Base-by-base conservation (phyloP, 2,329 filamentous ascomycete species). In the Fusarium sp. region DNA sequence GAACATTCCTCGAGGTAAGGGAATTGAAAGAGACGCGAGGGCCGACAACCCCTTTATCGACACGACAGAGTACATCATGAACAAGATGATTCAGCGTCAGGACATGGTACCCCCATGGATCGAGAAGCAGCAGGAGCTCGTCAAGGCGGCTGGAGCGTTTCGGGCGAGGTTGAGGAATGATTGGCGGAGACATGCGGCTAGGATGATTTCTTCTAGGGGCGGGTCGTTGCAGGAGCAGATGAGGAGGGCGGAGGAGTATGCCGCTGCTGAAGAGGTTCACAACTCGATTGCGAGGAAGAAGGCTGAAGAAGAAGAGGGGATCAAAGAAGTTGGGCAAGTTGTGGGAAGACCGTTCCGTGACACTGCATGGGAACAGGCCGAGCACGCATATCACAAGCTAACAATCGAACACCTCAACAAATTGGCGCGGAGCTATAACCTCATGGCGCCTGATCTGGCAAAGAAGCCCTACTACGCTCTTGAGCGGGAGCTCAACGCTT, bases 21-120 rank as follows among this genome's bases (percentile, higher is more conserved):
- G 91, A 7, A 87, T 96, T n/a, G 90, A 95, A 80, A 85, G 92
- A n/a, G 95, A 98, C 75, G 85, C 93, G 59, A 91, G 94, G 73
- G 93, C 94, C 1, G 92, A 92, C 75, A 97, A 93, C 75, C 95
- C 96, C 0, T 98, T 97, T 78, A 90, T 98, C 66, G 94, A 98
- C 79, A 98, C 96, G 0, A 98, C 96, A 0, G 96, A 98, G 82
- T 98, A 98, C 81, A 94, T 98, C 77, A 93, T 98, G 92, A 98
- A 99, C 84, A 96, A 97, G 83, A 98, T 98, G 85, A 98, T 99
- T 72, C 94, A 98, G 83, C 92, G 93, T 67, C 96, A 99, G 82
- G 95, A 98, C 22, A 94, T 98, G 68, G 94, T 97, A 1, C 96
- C 96, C 1, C 96, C 96, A 0, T 99, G 96, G 96, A 98, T 99